Base-by-base conservation (phyloP, 495 filamentous ascomycete species). In the Durotheca rogersii region DNA sequence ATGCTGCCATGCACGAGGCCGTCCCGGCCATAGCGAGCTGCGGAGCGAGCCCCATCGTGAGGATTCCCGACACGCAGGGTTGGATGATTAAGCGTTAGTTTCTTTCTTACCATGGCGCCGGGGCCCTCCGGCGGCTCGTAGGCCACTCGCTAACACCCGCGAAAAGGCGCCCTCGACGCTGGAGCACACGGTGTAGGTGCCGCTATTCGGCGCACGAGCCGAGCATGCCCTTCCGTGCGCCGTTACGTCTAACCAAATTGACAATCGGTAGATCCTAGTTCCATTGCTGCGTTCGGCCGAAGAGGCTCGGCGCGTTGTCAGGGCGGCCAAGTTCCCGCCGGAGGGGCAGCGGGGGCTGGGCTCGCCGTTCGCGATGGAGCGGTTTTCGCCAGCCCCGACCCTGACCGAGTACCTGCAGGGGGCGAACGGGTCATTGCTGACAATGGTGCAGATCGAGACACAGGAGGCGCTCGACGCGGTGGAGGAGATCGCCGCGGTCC, bases 371-470 rank as follows among this genome's bases (percentile, higher is more conserved):
- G 71, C 81, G 0, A 80, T 84, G 70, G 81, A 82, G 47, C 77
- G 72, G 35, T 89, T 89, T 58, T 61, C 67, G 34, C 74, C 81
- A 1, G 66, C 66, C 1, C 69, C 77, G 11, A 75, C 75, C 3
- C 56, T 74, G 47, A 75, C 75, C 2, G 81, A 86, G 31, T 94
- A 94, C 54, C 74, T 89, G 17, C 78, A 84, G 53, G 79, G 89
- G 47, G 86, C 88, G 18, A 91, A 92, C 66, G 78, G 80, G 7
- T 74, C 76, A 29, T 68, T 91, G 9, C 63, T 89, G 23, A 86
- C 84, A 15, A 83, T 89, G 59, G 79, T 90, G 20, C 89, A 93
- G 71, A 90, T 93, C 45, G 89, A 94, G 67, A 93, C 89, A 0
- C 73, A 73, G 51, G 84, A 84, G 56, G 87, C 87, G 0, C 68